Evolutionary conservation across 2,329 filamentous ascomycete genomes (phyloP).

Genomic region (Colletotrichum sp.): DNA sequence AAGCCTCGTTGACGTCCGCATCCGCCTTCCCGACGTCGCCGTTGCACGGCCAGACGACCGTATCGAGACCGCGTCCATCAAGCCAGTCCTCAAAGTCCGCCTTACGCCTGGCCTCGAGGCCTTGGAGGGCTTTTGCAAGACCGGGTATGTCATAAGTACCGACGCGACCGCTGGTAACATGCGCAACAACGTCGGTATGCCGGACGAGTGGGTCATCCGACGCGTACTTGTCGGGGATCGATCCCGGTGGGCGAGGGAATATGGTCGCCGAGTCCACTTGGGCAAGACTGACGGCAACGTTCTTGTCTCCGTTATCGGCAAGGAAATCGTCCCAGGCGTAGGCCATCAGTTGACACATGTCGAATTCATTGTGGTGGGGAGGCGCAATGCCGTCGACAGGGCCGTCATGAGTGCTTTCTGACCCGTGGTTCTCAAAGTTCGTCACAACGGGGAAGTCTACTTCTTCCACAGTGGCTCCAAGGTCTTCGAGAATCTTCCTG

Average conservation of each 20-base stretch:
- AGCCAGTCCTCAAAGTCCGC: not conserved
- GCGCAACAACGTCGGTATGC: not conserved
- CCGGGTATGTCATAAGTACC: not conserved
- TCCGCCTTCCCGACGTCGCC: not conserved
- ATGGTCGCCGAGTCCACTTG: constrained; percentile 25
- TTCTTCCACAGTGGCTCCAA: constrained; percentile 46
- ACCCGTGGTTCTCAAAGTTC: not conserved
- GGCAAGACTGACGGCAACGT: not conserved
- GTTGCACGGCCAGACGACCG: not conserved
- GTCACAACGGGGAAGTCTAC: constrained; percentile 1
- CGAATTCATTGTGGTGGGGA: not conserved
- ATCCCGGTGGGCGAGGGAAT: not conserved
- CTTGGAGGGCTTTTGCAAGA: not conserved
- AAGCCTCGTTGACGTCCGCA: not conserved
- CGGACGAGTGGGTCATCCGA: not conserved
- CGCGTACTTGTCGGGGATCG: not conserved
- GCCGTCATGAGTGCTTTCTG: not conserved
- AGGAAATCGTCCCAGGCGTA: constrained; percentile 22
- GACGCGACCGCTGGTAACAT: not conserved
- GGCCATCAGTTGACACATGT: not conserved
- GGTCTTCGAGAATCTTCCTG: constrained; percentile 35
- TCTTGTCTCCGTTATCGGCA: constrained; percentile 21
- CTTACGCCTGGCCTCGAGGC: not conserved
- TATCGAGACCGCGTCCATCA: not conserved
- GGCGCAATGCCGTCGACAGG: not conserved